Percentiles rank a stretch among this genome's conserved stretches.
These are phyloP conservation scores for Syzygium jambos DNA, from an alignment of 345 rosid genomes.

Conservation along the genomic window DNA sequence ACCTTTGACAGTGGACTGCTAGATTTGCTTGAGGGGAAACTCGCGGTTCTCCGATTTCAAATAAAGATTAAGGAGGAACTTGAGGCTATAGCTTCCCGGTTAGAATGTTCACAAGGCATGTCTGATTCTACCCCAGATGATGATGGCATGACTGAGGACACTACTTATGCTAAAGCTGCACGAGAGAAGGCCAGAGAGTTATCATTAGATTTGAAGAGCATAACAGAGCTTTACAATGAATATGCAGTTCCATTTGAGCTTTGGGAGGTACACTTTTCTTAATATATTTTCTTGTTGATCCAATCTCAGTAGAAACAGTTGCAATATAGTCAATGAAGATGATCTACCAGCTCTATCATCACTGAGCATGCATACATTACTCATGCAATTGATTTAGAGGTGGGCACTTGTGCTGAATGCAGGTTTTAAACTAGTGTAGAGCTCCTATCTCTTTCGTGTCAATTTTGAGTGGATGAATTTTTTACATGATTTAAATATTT, in stretches of 20 bases:
- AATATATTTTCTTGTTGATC: not conserved
- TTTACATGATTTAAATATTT: not conserved
- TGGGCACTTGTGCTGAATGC: not conserved
- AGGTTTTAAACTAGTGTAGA: not conserved
- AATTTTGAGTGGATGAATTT: not conserved
- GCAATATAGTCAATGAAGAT: not conserved
- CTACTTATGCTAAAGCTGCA: constrained; percentile 42
- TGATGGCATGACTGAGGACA: constrained; percentile 24
- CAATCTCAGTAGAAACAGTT: not conserved
- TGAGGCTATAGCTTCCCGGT: constrained; percentile 57
- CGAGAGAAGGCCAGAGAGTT: constrained; percentile 83
- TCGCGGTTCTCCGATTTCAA: constrained; percentile 82
- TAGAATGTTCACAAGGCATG: constrained; percentile 35
- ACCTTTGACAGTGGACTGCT: constrained; percentile 70
- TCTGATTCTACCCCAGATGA: constrained; percentile 42
- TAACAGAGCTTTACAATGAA: constrained; percentile 92
- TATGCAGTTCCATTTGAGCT: constrained; percentile 95
- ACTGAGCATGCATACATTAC: not conserved
- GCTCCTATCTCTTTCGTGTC: not conserved
- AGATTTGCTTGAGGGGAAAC: constrained; percentile 96
- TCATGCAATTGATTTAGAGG: not conserved
- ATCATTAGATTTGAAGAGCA: constrained; percentile 80
- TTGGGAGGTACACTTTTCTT: constrained; percentile 67
- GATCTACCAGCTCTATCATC: not conserved
- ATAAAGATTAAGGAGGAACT: constrained; percentile 81